Conservation (phyloP, 768 basidiomycete genomes). For the Xerocomellus amylosporus region DNA sequence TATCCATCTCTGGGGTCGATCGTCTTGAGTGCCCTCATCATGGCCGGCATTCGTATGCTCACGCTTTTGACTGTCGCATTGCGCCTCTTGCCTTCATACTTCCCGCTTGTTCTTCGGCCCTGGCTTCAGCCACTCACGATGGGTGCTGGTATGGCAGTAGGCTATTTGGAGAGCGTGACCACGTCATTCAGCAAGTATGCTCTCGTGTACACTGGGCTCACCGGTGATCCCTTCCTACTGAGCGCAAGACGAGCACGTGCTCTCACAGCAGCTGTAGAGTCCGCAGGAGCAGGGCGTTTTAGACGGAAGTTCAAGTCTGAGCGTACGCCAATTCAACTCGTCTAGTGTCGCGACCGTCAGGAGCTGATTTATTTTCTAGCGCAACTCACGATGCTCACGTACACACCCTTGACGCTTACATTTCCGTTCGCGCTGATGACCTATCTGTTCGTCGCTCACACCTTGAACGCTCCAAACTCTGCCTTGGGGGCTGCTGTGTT, state of each 20-base stretch:
- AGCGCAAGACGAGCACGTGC: slow-evolving; percentile 55
- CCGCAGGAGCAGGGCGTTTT: slow-evolving; percentile 37
- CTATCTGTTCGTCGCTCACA: slow-evolving; percentile 88
- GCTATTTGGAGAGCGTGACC: slow-evolving; percentile 44
- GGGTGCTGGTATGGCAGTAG: slow-evolving; percentile 38
- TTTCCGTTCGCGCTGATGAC: slow-evolving; percentile 79
- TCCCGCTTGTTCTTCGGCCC: slow-evolving; percentile 40
- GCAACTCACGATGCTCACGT: slow-evolving; percentile 66
- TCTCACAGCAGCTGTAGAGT: slow-evolving; percentile 56
- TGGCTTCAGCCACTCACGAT: slow-evolving; percentile 41
- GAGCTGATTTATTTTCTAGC: slow-evolving; percentile 34
- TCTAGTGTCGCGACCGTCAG: not conserved
- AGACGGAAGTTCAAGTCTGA: slow-evolving; percentile 53
- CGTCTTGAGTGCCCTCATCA: slow-evolving; percentile 70
- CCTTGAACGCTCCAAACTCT: slow-evolving; percentile 62
- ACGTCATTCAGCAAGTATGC: slow-evolving; percentile 62
- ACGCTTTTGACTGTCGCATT: slow-evolving; percentile 48
- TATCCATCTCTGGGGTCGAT: slow-evolving; percentile 82
- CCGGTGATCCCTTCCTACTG: slow-evolving; percentile 66
- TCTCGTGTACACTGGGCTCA: slow-evolving; percentile 71
- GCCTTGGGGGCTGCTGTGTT: slow-evolving; percentile 75
- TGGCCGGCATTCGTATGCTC: slow-evolving; percentile 66
- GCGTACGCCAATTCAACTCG: slow-evolving; percentile 41
- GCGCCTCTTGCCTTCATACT: slow-evolving; percentile 54
- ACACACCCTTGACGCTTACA: slow-evolving; percentile 73